Conservation (phyloP, 1,284 basidiomycete species). For the Cutaneotrichosporon sp. region DNA sequence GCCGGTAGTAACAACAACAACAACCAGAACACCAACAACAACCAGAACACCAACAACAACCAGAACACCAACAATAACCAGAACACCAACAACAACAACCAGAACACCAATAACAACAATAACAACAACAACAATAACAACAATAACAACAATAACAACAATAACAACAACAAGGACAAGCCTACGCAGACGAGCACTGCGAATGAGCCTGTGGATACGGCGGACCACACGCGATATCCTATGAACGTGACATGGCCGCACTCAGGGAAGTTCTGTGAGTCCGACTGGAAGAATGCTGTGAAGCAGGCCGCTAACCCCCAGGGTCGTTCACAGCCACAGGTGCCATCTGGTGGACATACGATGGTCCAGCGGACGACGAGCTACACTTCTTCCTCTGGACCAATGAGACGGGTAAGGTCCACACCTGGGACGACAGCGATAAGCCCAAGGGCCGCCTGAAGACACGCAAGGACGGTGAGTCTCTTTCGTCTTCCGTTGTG, state of each 20-base stretch:
- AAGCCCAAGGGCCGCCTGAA: not conserved
- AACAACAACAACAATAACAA: not conserved
- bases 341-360: not conserved
- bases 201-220: not conserved
- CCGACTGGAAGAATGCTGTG: no score
- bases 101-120: not conserved
- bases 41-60: not conserved
- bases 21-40: not conserved
- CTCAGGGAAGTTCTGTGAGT: not conserved
- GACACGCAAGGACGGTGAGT: slow-evolving; percentile 1
- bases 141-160: not conserved
- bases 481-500: not conserved
- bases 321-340: not conserved
- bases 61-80: not conserved
- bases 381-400: slow-evolving; percentile 3
- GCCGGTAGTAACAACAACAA: not conserved
- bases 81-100: not conserved
- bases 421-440: not conserved
- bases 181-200: not conserved
- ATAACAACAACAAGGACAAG: not conserved
- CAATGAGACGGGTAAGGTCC: not conserved
- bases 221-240: not conserved
- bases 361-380: not conserved
- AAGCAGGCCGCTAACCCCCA: not conserved
- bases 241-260: not conserved